Evolutionary conservation across 768 basidiomycete species (phyloP).

Genomic region (Myochromella boudieri): DNA sequence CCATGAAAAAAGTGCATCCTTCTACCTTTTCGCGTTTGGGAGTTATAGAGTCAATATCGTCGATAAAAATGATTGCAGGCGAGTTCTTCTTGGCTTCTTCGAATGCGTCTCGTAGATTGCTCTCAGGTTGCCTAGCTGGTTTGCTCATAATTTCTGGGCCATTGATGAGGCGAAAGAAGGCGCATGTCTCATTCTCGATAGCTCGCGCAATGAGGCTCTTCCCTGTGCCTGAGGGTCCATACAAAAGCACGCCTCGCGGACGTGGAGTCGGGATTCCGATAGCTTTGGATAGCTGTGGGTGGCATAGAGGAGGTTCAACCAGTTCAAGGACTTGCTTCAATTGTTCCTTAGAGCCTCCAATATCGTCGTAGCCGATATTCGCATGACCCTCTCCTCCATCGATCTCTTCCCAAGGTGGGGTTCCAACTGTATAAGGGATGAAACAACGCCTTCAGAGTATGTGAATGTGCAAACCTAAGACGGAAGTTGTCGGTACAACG

Average conservation of each 20-base stretch:
- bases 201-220: conserved; percentile 99
- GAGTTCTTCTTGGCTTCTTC: conserved; percentile 99
- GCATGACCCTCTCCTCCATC: conserved; percentile 95
- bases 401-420: conserved; percentile 97
- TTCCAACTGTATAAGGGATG: conserved; percentile 67
- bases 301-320: conserved; percentile 95
- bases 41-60: conserved; percentile 98
- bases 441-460: conserved; percentile 13
- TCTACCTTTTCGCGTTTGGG: conserved; percentile 98
- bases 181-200: conserved; percentile 98
- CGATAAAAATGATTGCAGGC: conserved; percentile 99
- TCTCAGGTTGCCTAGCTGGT: conserved; percentile 99
- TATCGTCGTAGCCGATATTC: conserved; percentile 98
- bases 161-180: conserved; percentile 99
- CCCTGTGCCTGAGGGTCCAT: conserved; percentile 97
- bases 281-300: conserved; percentile 99
- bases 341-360: conserved; percentile 98
- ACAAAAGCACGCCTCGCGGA: conserved; percentile 99
- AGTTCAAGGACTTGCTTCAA: conserved; percentile 99
- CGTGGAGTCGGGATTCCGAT: conserved; percentile 99
- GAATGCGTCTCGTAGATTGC: conserved; percentile 96
- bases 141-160: conserved; percentile 99
- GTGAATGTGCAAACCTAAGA: conserved; percentile 51
- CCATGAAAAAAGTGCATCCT: neutral
- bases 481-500: conserved; percentile 97